Base-by-base conservation (phyloP, 192 early-diverging fungal species). In the Coemansia sp. region DNA sequence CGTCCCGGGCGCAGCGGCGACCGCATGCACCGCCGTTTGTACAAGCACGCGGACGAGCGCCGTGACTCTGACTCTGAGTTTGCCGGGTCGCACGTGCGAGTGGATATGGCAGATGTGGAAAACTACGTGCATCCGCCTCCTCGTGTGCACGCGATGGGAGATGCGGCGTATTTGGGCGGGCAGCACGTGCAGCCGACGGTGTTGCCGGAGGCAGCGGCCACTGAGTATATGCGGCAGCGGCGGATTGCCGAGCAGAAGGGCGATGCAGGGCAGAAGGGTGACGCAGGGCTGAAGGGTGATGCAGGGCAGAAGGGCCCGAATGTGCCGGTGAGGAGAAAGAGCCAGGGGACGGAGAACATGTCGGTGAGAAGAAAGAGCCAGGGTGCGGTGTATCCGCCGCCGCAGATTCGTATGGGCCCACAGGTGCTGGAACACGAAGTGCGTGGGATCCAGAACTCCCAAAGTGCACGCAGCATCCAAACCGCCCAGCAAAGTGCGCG, bases 61-160 rank as follows among this genome's bases (percentile, higher is more conserved):
- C 59, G 73, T 19, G 79, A 82, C 64, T 82, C 80, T 15, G 79
- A 75, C 50, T 82, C 79, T 4, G 73, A 79, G 62, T 67, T 71
- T 32, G 56, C 65, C 49, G 24, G 49, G 11, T 51, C 73, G 22
- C 45, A 55, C 14, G 55, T 82, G 68, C 70, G 54, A 5, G 29
- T 76, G 54, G 76, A 79, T 49, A 70, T 82, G 72, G 74, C 60
- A 1, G 78, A 76, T 54, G 76, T 76, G 2, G 82, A 80, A 4
- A 77, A 82, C 51, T 82, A 76, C 39, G 78, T 77, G 62, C 74
- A 78, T 37, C 74, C 79, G 50, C 67, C 62, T 11, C 50, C 41
- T 3, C 64, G 35, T 0, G 21, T 12, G 2, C 17, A 25, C 15
- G 22, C 8, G 0, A 25, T 29, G 11, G 27, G 54, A 29, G 70